Base-by-base conservation (phyloP, 2,329 filamentous ascomycete genomes). In the Ascochyta koolunga region DNA sequence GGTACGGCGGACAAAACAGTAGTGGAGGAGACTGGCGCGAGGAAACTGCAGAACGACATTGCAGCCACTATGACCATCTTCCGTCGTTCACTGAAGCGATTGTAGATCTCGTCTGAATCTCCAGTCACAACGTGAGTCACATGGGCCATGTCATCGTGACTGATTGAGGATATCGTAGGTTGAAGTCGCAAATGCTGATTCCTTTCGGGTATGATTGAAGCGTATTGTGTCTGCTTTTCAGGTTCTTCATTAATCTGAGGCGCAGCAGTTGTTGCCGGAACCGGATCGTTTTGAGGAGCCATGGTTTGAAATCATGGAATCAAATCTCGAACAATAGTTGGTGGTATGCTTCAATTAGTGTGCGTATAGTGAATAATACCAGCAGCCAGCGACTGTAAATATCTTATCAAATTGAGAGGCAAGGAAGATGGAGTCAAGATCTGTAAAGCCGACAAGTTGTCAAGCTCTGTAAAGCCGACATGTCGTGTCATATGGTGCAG, bases 1-100 rank as follows among this genome's bases (percentile, higher is more conserved):
- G 89, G 89, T 1, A 89, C 84, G 2, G 89, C 90, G 1, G 89
- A 82, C 11, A 93, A 75, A 8, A 93, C 85, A 1, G 87, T 87
- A 0, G 89, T 93, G 33, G 86, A 90, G 2, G 86, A 89, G 21
- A 91, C 83, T 0, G 90, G 90, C 1, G 90, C 86, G 38, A 93
- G 78, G 59, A 93, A 91, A 22, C 87, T 86, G 74, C 89, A 91
- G 68, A 88, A 90, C 0, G 89, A 87, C 46, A 93, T 76, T 5
- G 92, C 81, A 9, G 79, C 77, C 15, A 91, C 87, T 46, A 93
- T 89, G 56, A 86, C 66, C 2, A 80, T 69, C 73, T 93, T 95
- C 35, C 86, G 83, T 15, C 77, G 75, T 3, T 76, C 73, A 0
- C 86, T 82, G 56, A 92, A 82, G 16, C 82, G 81, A 64, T 87